Evolutionary conservation across 306 rosid genomes (phyloP).

Genomic region (Aeschynomene evenia): DNA sequence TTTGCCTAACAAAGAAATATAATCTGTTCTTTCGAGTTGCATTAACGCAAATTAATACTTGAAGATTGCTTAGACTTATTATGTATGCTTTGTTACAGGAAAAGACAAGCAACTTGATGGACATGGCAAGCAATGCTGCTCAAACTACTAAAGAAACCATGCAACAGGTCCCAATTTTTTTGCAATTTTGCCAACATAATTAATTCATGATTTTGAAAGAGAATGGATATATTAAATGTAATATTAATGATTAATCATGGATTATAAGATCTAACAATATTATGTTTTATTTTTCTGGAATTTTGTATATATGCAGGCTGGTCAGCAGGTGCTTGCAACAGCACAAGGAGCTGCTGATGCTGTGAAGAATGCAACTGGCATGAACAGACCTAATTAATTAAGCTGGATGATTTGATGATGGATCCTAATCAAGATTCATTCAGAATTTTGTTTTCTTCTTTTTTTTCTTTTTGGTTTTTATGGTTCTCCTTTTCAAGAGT

Average conservation of each 20-base stretch:
- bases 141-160: conserved; percentile 55
- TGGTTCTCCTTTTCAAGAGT: conserved; percentile 5
- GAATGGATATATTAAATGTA: background rate
- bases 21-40: background rate
- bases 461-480: background rate
- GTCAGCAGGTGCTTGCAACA: conserved; percentile 47
- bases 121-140: conserved; percentile 51
- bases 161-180: conserved; percentile 34
- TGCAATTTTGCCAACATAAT: conserved; percentile 3
- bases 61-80: background rate
- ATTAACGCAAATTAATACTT: background rate
- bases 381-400: conserved; percentile 52
- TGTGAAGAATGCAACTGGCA: conserved; percentile 64
- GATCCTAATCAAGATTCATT: conserved; percentile 7
- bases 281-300: background rate
- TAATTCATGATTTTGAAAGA: background rate
- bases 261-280: background rate
- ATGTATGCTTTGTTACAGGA: conserved; percentile 38
- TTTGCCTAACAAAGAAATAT: background rate
- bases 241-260: background rate
- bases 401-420: background rate
- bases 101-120: conserved; percentile 49
- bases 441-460: background rate
- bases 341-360: conserved; percentile 67
- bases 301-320: conserved; percentile 44